Evolutionary conservation across 2,329 filamentous ascomycete genomes (phyloP), one percentile per base, ranked within the genome.

Genomic region (Colletotrichum sp.): DNA sequence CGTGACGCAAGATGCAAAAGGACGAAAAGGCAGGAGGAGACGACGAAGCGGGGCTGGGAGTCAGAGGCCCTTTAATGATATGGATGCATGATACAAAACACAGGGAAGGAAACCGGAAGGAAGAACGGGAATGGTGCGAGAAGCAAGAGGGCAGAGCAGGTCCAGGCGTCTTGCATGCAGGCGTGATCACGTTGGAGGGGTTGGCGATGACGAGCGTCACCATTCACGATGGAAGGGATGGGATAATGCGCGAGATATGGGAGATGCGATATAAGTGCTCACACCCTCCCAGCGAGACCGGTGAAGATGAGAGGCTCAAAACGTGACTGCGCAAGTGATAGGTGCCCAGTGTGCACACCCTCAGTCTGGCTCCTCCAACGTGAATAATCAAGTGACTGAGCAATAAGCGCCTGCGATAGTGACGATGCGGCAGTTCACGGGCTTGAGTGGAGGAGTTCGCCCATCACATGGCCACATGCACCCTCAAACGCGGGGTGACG

Each of bases 361-460:
- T 70, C 68, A 55, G n/a, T 30, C 30, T 13, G 25, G 8, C 6
- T 63, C 64, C 28, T 48, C 30, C 61, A 63, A 25, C 30, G 68
- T 75, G 63, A 52, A 75, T 16, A 44, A 28, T 76, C 74, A 76
- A 76, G 57, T 76, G 74, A 74, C 74, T 22, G 22, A 11, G 8
- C 27, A 52, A 16, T 55, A 73, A 73, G 73, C 70, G 70, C 59
- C 59, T 44, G 22, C 22, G 19, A 36, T n/a, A 27, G 71, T 30
- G 70, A 74, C 25, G 66, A 70, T 55, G 64, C 59, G 57, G 71
- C 36, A 28, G 74, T 75, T 75, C 71, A 55, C 44, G 39, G 57
- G 30, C n/a, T 55, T 63, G 25, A 75, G 74, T 76, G 74, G 71
- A 76, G 72, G 66, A 66, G 74, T 75, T 76, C 72, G 66, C 39